Base-by-base conservation (phyloP, 2,329 filamentous ascomycete genomes). In the Phialemonium atrogriseum region DNA sequence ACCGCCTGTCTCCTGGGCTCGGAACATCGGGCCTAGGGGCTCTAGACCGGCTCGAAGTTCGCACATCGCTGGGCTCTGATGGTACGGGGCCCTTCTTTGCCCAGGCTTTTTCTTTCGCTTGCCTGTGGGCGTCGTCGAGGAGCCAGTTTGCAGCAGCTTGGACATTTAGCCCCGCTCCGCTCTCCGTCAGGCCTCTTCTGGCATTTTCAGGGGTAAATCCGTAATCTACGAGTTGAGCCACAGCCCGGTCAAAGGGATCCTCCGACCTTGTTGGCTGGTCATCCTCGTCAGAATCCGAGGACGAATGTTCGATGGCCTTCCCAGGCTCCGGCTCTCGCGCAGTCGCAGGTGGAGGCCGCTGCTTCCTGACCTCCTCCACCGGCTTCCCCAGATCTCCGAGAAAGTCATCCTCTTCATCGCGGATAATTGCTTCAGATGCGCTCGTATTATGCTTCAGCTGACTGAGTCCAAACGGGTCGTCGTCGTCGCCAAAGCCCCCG, bases 141-240 rank as follows among this genome's bases (percentile, higher is more conserved):
- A 98, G 69, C 78, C 82, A 93, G 24, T 88, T 80, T 6, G 94
- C 85, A 2, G 89, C 89, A 29, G 77, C 80, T 54, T 94, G 86
- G 8, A 94, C 76, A 50, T 95, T 82, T 2, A 78, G 60, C 3
- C 85, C 84, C 4, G 78, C 79, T 4, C 85, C 81, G 19, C 84
- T 94, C 47, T 86, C 81, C 9, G 77, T 77, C 24, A 98, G 59
- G 5, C 87, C 91, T 40, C 80, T 69, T 33, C 73, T 72, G n/a
- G 91, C 82, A 48, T 87, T 86, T 36, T 94, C 84, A 0, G 78
- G 71, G 0, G 85, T 77, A 46, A 98, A 98, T 1, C 91, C 91
- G 75, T 96, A 96, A 44, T 95, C 89, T 4, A 95, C 77, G 16
- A 98, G 63, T 52, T 96, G 86, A 8, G 84, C 85, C 16, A 96